Conservation (phyloP, 768 basidiomycete species). For the Hygrocybe coccinea region DNA sequence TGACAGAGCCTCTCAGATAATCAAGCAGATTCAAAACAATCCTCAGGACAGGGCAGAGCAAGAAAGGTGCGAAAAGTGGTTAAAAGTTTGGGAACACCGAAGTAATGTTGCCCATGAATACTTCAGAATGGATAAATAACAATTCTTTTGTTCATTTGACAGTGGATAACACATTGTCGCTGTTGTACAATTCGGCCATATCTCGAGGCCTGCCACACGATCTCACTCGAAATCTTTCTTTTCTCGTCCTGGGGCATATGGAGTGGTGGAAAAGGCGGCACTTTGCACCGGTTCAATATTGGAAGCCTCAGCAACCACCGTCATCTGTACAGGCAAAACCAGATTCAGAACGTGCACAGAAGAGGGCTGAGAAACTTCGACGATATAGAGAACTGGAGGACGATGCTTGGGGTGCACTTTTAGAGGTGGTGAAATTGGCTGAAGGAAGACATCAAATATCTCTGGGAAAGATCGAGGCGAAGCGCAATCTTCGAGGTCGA, state of each 20-base stretch:
- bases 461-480: conserved; percentile 41
- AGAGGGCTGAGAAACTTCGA: conserved; percentile 19
- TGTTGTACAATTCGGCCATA: conserved; percentile 58
- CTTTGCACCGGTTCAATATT: conserved; percentile 19
- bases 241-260: conserved; percentile 36
- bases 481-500: too few species aligned
- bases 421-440: conserved; percentile 54
- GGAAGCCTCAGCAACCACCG: conserved; percentile 36
- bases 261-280: conserved; percentile 24
- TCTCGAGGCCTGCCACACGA: conserved; percentile 60
- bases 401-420: conserved; percentile 43
- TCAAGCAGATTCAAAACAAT: conserved; percentile 35
- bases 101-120: conserved; percentile 33
- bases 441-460: conserved; percentile 49
- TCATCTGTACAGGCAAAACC: too few species aligned
- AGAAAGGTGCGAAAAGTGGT: conserved; percentile 35
- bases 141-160: neutral
- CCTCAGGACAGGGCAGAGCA: conserved; percentile 24
- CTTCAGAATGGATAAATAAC: conserved; percentile 5
- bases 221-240: conserved; percentile 51
- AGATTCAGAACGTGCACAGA: conserved; percentile 12
- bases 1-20: conserved; percentile 43
- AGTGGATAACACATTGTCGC: conserved; percentile 66
- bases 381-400: conserved; percentile 29
- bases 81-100: conserved; percentile 51